Evolutionary conservation across 768 basidiomycete species (phyloP), one percentile per base, ranked within the genome.

Genomic region (Basidioascus undulatus): DNA sequence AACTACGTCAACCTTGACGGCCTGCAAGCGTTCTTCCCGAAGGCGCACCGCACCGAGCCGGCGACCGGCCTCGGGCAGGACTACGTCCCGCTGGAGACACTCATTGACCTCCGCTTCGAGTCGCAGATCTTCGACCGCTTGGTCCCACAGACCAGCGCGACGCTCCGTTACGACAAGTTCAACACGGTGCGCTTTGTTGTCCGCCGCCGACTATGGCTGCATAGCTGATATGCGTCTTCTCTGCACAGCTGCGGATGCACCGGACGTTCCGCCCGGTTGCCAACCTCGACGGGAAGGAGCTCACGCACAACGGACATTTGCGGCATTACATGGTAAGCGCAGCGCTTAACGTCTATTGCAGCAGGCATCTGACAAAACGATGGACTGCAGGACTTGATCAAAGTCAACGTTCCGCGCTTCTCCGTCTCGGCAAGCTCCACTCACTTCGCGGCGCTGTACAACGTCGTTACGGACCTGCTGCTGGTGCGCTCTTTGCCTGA

Each of bases 101-200:
- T 48, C 13, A 71, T 89, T 42, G 84, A 94, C 59, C 66, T 74
- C 39, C 69, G 74, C 34, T 78, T 77, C 52, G 79, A 86, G 58
- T 76, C 72, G 45, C 63, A 65, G 36, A 71, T 71, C 37, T 89
- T 89, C 55, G 82, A 89, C 51, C 76, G 83, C 3, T 66, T 96
- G 30, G 78, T 94, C 6, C 78, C 82, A 3, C 79, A 82, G 56
- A 82, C 86, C 0, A 72, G 80, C 43, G 79, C 78, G 1, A 72
- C 67, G 4, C 70, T 89, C 45, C 76, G 74, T 35, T 83, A 86
- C 54, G 87, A 94, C 65, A 84, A 81, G 55, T 89, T 89, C 63
- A 96, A 96, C 58, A 74, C 76, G 32, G 66, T 92, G 8, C 74
- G 87, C 73, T 76, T 49, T 47, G 65, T 43, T 20, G 20, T 23